A percentile compares a stretch with the other conserved stretches of the same genome.
Evolutionary conservation across 345 rosid genomes (phyloP).

Genomic region (Populus alba): DNA sequence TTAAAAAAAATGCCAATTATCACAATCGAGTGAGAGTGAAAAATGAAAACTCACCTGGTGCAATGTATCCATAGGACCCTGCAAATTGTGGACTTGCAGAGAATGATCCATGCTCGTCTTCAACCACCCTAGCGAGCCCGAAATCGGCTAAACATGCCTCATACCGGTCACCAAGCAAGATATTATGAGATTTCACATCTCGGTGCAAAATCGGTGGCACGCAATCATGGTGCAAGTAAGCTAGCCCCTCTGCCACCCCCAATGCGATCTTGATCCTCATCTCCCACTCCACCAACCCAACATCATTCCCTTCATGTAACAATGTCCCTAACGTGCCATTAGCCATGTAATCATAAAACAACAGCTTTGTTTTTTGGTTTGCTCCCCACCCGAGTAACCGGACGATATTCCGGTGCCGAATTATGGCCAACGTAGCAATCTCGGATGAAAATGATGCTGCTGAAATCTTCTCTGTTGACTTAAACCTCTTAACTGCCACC

Average conservation of each 20-base stretch:
- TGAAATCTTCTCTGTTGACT: slow-evolving; percentile 41
- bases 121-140: slow-evolving; percentile 70
- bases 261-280: slow-evolving; percentile 64
- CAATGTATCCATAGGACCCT: slow-evolving; percentile 93
- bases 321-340: slow-evolving; percentile 62
- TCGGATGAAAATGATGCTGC: slow-evolving; percentile 73
- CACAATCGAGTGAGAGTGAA: background rate
- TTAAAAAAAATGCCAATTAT: background rate
- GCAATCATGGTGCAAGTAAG: slow-evolving; percentile 85
- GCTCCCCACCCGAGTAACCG: slow-evolving; percentile 80
- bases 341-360: slow-evolving; percentile 70
- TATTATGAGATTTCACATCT: slow-evolving; percentile 76
- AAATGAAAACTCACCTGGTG: slow-evolving; percentile 57
- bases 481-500: slow-evolving; percentile 71
- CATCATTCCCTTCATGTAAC: slow-evolving; percentile 48
- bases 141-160: slow-evolving; percentile 86
- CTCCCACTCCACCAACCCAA: slow-evolving; percentile 54
- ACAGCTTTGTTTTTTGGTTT: slow-evolving; percentile 56
- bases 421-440: slow-evolving; percentile 61
- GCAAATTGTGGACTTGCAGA: slow-evolving; percentile 60
- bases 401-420: slow-evolving; percentile 88
- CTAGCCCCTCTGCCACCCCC: slow-evolving; percentile 74
- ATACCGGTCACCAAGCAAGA: slow-evolving; percentile 57
- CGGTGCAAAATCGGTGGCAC: slow-evolving; percentile 81
- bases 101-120: slow-evolving; percentile 43